Base-by-base conservation (phyloP, 2,329 filamentous ascomycete species). In the Talaromyces sp. region DNA sequence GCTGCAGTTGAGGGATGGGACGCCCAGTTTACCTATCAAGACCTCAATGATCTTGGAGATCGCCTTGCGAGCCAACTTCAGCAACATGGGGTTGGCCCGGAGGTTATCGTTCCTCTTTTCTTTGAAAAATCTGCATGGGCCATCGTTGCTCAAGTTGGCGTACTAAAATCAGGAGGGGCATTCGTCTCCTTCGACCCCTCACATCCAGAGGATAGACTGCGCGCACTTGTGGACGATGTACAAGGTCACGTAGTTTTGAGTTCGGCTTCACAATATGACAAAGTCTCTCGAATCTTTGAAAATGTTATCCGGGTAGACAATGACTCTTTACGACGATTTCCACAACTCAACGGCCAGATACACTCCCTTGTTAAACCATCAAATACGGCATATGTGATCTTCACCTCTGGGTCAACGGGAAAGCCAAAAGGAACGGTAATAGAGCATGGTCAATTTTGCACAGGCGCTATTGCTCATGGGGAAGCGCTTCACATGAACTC, bases 371-470 rank as follows among this genome's bases (percentile, higher is more conserved):
- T 68, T 26, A 67, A 46, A 2, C 66, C 71, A 3, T 54, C 62
- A 2, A 74, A 72, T 57, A 69, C 71, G 21, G 86, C 86, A 0
- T 89, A 86, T 66, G 78, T 86, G 3, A 80, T 89, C 4, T 85
- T 88, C 63, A 83, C 82, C 0, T 82, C 82, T 2, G 82, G 83
- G 0, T 83, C 82, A 0, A 82, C 83, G 1, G 81, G 81, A 55
- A 80, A 79, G 56, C 83, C 84, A 0, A 85, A 85, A 60, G 86
- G 85, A 1, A 82, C 86, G 13, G 83, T 87, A 19, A 84, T 88
- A 62, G 83, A 83, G 8, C 87, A 90, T 65, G 75, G 75, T 0
- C 81, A 84, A 0, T 76, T 88, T 1, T 82, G 83, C 1, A 84
- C 84, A 0, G 78, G 80, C 0, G 80, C 84, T 53, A 67, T 80